Evolutionary conservation across 495 filamentous ascomycete genomes (phyloP).

Genomic region (Hypoxylon intermedium): DNA sequence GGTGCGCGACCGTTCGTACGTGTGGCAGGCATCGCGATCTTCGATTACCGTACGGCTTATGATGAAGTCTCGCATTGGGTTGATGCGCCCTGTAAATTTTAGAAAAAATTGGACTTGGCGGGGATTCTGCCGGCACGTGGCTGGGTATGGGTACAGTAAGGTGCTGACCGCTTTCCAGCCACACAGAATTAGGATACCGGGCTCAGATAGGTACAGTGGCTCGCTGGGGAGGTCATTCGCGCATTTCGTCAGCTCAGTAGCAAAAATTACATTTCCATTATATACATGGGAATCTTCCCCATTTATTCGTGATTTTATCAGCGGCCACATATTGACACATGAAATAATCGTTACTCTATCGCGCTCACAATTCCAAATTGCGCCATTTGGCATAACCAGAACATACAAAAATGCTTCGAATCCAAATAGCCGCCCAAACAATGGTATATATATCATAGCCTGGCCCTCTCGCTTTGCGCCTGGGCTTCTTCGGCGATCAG

Average conservation of each 20-base stretch:
- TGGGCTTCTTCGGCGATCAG: slow-evolving; percentile 58
- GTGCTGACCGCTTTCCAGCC: slow-evolving; percentile 29
- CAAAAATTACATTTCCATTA: too few species aligned
- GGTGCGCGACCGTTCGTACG: slow-evolving; percentile 14
- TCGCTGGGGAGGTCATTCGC: too few species aligned
- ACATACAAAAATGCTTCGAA: background rate
- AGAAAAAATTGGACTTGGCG: slow-evolving; percentile 27
- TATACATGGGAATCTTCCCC: too few species aligned
- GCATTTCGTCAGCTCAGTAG: too few species aligned
- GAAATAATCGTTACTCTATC: too few species aligned
- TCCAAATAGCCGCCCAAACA: background rate
- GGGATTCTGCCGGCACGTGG: slow-evolving; percentile 37
- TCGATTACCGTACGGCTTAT: slow-evolving; percentile 1
- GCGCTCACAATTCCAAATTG: too few species aligned
- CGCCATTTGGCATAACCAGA: too few species aligned
- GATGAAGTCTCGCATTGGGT: slow-evolving; percentile 5
- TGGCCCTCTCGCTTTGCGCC: slow-evolving; percentile 30
- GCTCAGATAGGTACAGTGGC: too few species aligned
- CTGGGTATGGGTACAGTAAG: background rate
- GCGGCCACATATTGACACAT: too few species aligned
- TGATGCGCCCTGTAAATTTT: slow-evolving; percentile 14
- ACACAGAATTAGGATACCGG: too few species aligned
- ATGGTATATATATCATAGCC: slow-evolving; percentile 29
- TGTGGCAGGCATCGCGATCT: slow-evolving; percentile 23
- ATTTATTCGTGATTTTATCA: too few species aligned